Base-by-base conservation (phyloP, 1,284 basidiomycete species). In the Phlebopus sp. region DNA sequence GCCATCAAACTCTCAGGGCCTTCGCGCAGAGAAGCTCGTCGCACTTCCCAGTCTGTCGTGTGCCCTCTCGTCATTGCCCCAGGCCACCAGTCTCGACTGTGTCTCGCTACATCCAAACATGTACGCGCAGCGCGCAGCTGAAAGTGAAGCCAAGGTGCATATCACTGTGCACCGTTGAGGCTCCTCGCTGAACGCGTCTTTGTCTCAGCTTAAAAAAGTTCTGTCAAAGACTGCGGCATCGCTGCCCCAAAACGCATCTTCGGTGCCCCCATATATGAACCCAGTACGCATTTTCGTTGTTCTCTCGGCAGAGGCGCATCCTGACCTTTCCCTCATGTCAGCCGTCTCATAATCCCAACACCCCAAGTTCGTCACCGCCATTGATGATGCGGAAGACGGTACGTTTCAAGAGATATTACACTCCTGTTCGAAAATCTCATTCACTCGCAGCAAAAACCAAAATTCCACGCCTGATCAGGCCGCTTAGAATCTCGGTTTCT, bases 111-210 rank as follows among this genome's bases (percentile, higher is more conserved):
- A 89, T 66, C 79, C 76, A 1, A 76, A 75, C 64, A 84, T 83
- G 79, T 83, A 84, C 54, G 77, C 80, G 1, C 76, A 79, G 46
- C 75, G 78, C 35, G 78, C 79, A 29, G 78, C 80, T 15, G 80
- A 86, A 64, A 85, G 84, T 57, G 81, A 87, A 66, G 85, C 83
- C 35, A 86, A 88, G 78, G 86, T 86, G 47, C 55, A 42, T 37
- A 23, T 25, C 18, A 42, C 37, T 5, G 37, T 44, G 29, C 30
- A 34, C 41, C 43, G 47, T 6, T 5, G n/a, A 9, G 27, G 0
- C 5, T 6, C 21, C 19, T 10, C 18, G n/a, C 25, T 47, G 3
- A 47, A 36, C 53, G 35, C 51, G 42, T 47, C 11, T 54, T 54
- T 52, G 44, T 44, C 23, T 32, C 10, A 79, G 77, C 72, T 79